These are phyloP conservation scores for Hygrophorus russula DNA, from an alignment of 768 basidiomycete genomes.

Conservation along the genomic window DNA sequence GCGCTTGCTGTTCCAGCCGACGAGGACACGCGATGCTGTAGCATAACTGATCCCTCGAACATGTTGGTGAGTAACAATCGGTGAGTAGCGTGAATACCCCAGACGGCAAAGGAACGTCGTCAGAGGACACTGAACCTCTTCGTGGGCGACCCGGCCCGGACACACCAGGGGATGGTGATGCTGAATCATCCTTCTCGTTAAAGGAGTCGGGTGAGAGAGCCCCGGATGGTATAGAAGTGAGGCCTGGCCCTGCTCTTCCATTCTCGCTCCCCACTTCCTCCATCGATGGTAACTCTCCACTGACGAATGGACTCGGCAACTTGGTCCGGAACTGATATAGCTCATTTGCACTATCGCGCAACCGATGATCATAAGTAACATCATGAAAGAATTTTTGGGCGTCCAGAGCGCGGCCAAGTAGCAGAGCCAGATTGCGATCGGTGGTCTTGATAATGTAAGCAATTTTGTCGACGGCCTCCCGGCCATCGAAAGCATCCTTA, in stretches of 20 bases:
- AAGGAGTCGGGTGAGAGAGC: background rate
- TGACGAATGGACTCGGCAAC: conserved; percentile 75
- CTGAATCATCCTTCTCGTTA: conserved; percentile 20
- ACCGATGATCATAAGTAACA: conserved; percentile 94
- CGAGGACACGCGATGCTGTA: conserved; percentile 96
- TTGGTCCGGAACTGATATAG: conserved; percentile 89
- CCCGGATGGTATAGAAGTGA: background rate
- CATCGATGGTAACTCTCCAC: conserved; percentile 47
- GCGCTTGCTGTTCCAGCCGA: conserved; percentile 86
- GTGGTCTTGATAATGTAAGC: conserved; percentile 98
- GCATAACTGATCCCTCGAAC: conserved; percentile 87
- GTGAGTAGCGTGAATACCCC: conserved; percentile 96
- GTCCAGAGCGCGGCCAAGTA: conserved; percentile 92
- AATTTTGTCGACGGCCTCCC: conserved; percentile 94
- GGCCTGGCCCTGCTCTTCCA: conserved; percentile 8
- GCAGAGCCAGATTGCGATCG: conserved; percentile 87
- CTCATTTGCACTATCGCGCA: conserved; percentile 81
- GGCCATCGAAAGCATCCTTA: conserved; percentile 92
- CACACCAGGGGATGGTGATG: conserved; percentile 16
- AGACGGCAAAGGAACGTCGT: conserved; percentile 68
- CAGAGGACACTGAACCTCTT: conserved; percentile 33
- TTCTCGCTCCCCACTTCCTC: conserved; percentile 19
- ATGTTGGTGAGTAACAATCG: conserved; percentile 97
- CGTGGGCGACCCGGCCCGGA: conserved; percentile 18
- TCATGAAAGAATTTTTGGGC: conserved; percentile 99